Conservation (phyloP, 306 rosid species). For the Arachis hypogaea region DNA sequence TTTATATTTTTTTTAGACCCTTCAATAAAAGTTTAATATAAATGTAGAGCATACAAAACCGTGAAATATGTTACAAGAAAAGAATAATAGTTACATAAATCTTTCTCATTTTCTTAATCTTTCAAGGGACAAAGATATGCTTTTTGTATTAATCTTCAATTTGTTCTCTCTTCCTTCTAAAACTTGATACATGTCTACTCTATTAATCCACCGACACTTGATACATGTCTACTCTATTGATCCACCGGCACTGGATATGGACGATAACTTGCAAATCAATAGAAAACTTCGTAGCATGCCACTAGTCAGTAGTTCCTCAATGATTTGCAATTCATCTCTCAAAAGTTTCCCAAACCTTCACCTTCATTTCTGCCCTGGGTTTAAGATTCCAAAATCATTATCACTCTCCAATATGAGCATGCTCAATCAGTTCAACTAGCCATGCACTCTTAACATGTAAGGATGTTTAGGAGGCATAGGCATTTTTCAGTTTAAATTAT, state of each 20-base stretch:
- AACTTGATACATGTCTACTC: constrained; percentile 47
- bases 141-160: too few relatives aligned
- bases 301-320: constrained; percentile 43
- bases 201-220: constrained; percentile 49
- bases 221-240: too few relatives aligned
- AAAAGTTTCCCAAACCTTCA: constrained; percentile 71
- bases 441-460: too few relatives aligned
- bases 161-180: constrained; percentile 8
- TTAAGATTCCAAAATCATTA: constrained; percentile 65
- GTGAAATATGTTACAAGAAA: too few relatives aligned
- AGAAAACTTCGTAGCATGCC: constrained; percentile 78
- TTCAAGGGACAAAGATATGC: too few relatives aligned
- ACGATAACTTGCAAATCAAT: constrained; percentile 64
- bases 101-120: too few relatives aligned
- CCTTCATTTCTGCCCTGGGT: constrained; percentile 56
- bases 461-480: too few relatives aligned
- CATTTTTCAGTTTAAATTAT: background rate
- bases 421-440: constrained; percentile 75
- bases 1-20: background rate
- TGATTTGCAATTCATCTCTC: constrained; percentile 67
- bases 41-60: too few relatives aligned
- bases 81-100: too few relatives aligned
- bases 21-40: too few relatives aligned
- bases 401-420: constrained; percentile 72
- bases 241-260: constrained; percentile 34